Conservation (phyloP, 129 eudicot genomes). For the Tagetes patula region DNA sequence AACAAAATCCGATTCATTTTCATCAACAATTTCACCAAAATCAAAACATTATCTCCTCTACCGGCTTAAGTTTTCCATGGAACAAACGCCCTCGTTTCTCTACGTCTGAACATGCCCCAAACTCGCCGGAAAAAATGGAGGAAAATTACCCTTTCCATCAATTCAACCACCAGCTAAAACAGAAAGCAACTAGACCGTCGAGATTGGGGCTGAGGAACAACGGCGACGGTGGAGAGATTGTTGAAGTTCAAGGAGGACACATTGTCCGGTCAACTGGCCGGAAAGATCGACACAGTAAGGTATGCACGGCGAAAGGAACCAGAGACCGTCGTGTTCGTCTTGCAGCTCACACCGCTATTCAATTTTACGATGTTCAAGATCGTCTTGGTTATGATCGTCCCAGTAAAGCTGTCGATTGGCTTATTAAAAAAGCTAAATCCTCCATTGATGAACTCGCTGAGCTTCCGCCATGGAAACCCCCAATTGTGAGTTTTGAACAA, state of each 20-base stretch:
- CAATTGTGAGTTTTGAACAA: slow-evolving; percentile 33
- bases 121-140: slow-evolving; percentile 54
- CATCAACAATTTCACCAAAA: slow-evolving; percentile 25
- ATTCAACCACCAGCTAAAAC: slow-evolving; percentile 12
- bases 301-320: slow-evolving; percentile 84
- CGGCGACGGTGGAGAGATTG: slow-evolving; percentile 54
- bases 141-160: slow-evolving; percentile 32
- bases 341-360: slow-evolving; percentile 89
- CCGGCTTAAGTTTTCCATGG: neutral
- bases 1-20: slow-evolving; percentile 21
- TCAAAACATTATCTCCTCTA: neutral
- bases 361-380: slow-evolving; percentile 89
- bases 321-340: slow-evolving; percentile 82
- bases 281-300: slow-evolving; percentile 87
- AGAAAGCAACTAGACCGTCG: slow-evolving; percentile 17
- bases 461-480: slow-evolving; percentile 86
- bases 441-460: slow-evolving; percentile 86
- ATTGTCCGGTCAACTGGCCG: slow-evolving; percentile 79
- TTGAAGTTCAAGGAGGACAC: slow-evolving; percentile 88
- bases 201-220: slow-evolving; percentile 49
- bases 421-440: slow-evolving; percentile 71
- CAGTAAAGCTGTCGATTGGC: slow-evolving; percentile 92
- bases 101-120: slow-evolving; percentile 47
- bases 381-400: slow-evolving; percentile 87
- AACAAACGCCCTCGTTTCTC: slow-evolving; percentile 42